These are phyloP conservation scores for Talaromyces sp. DNA, from an alignment of 2,329 filamentous ascomycete species.

Conservation along the genomic window DNA sequence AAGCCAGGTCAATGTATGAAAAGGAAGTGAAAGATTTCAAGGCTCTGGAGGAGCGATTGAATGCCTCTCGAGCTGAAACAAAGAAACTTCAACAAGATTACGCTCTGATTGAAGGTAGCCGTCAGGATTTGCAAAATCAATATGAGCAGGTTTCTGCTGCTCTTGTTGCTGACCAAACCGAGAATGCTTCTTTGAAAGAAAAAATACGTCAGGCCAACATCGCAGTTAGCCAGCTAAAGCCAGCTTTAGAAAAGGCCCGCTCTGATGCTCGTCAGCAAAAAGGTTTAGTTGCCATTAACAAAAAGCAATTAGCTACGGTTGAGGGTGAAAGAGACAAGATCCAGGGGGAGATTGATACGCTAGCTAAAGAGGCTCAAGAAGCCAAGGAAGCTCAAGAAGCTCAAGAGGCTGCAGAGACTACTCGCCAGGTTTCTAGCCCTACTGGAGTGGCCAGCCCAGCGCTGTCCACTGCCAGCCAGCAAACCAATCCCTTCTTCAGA, in stretches of 20 bases:
- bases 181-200: constrained; percentile 83
- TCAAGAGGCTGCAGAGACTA: constrained; percentile 45
- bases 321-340: constrained; percentile 87
- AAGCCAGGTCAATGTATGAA: constrained; percentile 85
- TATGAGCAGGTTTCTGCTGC: constrained; percentile 72
- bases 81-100: constrained; percentile 81
- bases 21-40: constrained; percentile 88
- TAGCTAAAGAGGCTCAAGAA: constrained; percentile 63
- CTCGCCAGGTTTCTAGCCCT: constrained; percentile 34
- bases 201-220: constrained; percentile 79
- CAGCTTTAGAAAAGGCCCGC: constrained; percentile 88
- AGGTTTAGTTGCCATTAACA: constrained; percentile 95
- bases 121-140: constrained; percentile 78
- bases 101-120: constrained; percentile 75
- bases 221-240: constrained; percentile 80
- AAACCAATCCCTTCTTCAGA: constrained; percentile 94
- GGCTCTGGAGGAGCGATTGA: constrained; percentile 78
- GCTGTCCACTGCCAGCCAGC: constrained; percentile 60
- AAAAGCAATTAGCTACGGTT: constrained; percentile 89
- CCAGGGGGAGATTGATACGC: constrained; percentile 70
- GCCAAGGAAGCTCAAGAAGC: constrained; percentile 62
- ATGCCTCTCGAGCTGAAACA: constrained; percentile 72
- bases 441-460: constrained; percentile 66
- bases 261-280: constrained; percentile 93
- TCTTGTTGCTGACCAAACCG: constrained; percentile 81